A percentile compares a stretch with the other conserved stretches of the same genome.
Conservation (phyloP, 176 grass and related monocot species). For the Tuctoria greenei region DNA sequence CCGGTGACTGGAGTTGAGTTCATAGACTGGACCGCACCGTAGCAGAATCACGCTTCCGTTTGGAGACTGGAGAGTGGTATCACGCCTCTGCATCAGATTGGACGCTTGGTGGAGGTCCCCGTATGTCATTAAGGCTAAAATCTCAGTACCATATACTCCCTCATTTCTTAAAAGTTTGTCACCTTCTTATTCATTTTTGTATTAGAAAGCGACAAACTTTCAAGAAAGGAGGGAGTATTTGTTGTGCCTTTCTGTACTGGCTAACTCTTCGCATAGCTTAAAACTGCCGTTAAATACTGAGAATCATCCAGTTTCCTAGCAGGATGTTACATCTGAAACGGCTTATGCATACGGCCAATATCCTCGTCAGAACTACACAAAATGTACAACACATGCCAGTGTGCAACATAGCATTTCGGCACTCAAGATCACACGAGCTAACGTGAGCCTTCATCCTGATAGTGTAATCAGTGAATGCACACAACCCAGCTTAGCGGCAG, state of each 20-base stretch:
- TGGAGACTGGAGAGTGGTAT: neutral
- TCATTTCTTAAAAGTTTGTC: too few species aligned
- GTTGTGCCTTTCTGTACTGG: neutral
- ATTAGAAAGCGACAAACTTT: too few species aligned
- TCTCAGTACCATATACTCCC: slow-evolving; percentile 21
- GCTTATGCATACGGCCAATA: neutral
- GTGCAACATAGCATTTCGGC: neutral
- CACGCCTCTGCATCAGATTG: slow-evolving; percentile 6
- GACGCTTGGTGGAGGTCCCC: neutral
- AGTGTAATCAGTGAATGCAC: neutral
- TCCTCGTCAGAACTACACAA: neutral
- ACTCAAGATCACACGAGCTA: neutral
- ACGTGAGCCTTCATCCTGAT: slow-evolving; percentile 21
- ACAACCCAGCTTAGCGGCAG: neutral
- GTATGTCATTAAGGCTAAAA: neutral
- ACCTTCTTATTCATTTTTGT: too few species aligned
- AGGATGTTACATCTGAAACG: neutral
- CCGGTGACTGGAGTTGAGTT: too few species aligned
- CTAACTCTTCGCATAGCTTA: too few species aligned
- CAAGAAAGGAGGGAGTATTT: too few species aligned
- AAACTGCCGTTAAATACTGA: neutral
- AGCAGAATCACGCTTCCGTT: slow-evolving; percentile 5
- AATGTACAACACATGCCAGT: slow-evolving; percentile 1
- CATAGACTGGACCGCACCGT: neutral
- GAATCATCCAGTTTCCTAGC: neutral